Evolutionary conservation across 2,329 filamentous ascomycete genomes (phyloP).

Genomic region (Calycina herbarum): DNA sequence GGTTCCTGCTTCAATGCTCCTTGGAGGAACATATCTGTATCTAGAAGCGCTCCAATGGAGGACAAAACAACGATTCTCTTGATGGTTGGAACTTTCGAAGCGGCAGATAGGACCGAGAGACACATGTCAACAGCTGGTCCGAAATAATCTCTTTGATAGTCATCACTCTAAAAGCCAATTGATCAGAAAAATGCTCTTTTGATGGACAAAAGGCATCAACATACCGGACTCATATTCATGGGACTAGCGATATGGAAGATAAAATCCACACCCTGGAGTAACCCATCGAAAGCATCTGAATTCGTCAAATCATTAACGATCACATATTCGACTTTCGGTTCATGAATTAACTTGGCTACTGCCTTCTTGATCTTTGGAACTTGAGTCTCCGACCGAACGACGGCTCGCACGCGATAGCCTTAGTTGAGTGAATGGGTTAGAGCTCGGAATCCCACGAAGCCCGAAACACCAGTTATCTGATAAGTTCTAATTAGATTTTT

Average conservation of each 20-base stretch:
- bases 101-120: slow-evolving; percentile 23
- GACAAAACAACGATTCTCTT: slow-evolving; percentile 30
- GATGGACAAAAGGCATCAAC: not conserved
- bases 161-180: not conserved
- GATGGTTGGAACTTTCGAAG: slow-evolving; percentile 19
- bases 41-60: slow-evolving; percentile 30
- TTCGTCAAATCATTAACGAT: slow-evolving; percentile 20
- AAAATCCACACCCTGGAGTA: slow-evolving; percentile 11
- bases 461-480: slow-evolving; percentile 25
- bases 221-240: not conserved
- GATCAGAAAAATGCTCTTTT: not conserved
- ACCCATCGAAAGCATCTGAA: slow-evolving; percentile 13
- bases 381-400: not conserved
- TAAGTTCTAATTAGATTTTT: no score
- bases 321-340: slow-evolving; percentile 10
- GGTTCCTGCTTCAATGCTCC: not conserved
- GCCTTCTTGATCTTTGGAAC: not conserved
- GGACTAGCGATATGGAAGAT: slow-evolving; percentile 23
- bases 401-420: not conserved
- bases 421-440: slow-evolving; percentile 13
- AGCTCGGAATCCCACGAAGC: slow-evolving; percentile 25
- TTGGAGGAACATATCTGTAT: slow-evolving; percentile 15
- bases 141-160: slow-evolving; percentile 18
- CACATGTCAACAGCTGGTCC: slow-evolving; percentile 23
- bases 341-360: not conserved